Evolutionary conservation across 805 yeast species (phyloP).

Genomic region (Starmera caribaea): DNA sequence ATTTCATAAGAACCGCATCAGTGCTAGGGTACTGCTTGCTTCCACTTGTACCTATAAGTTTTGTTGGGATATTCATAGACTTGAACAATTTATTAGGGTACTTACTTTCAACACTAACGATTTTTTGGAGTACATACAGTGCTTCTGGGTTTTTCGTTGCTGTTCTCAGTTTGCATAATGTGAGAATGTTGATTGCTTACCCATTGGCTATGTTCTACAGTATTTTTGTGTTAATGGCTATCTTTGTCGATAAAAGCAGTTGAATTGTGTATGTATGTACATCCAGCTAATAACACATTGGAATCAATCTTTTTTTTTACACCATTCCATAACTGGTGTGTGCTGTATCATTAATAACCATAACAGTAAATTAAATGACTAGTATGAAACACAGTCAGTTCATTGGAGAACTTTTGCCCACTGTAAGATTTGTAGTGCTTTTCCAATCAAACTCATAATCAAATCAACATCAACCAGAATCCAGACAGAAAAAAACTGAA

Average conservation of each 20-base stretch:
- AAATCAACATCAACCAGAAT: too few relatives aligned
- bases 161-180: conserved; percentile 72
- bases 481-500: too few relatives aligned
- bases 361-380: too few relatives aligned
- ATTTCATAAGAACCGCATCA: conserved; percentile 67
- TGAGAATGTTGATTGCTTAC: conserved; percentile 85
- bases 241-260: conserved; percentile 42
- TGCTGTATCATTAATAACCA: too few relatives aligned
- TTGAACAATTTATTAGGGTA: conserved; percentile 75
- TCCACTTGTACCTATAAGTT: conserved; percentile 72
- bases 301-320: too few relatives aligned
- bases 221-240: conserved; percentile 92
- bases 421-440: too few relatives aligned
- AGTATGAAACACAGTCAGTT: too few relatives aligned
- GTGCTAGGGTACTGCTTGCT: conserved; percentile 90
- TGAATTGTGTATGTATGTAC: too few relatives aligned
- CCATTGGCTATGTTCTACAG: conserved; percentile 88
- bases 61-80: conserved; percentile 51
- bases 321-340: too few relatives aligned
- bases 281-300: too few relatives aligned
- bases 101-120: conserved; percentile 51
- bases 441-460: too few relatives aligned
- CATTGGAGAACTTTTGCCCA: too few relatives aligned
- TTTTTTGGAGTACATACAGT: conserved; percentile 86
- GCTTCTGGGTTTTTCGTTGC: conserved; percentile 90